phyloP scores from a whole-genome alignment of 768 basidiomycete genomes.

The Pulveroboletus ravenelii region DNA sequence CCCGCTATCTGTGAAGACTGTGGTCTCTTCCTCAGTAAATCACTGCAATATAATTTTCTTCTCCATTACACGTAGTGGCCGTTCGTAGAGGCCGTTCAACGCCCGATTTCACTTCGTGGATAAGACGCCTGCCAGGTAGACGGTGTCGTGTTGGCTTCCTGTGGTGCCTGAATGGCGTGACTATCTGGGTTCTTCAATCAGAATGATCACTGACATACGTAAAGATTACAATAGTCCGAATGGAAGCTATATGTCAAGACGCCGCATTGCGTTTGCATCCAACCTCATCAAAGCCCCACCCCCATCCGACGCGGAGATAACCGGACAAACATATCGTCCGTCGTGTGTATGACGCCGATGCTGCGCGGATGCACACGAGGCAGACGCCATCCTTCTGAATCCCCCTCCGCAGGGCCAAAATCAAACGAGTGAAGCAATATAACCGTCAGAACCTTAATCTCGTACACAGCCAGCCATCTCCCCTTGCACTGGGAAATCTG shows the following conservation, averaged over 20 bases:
- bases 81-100: too few species aligned
- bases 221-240: not conserved
- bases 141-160: too few species aligned
- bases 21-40: too few species aligned
- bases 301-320: constrained; percentile 3
- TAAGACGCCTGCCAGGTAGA: too few species aligned
- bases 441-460: constrained; percentile 16
- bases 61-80: too few species aligned
- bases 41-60: too few species aligned
- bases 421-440: constrained; percentile 18
- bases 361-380: constrained; percentile 12
- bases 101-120: too few species aligned
- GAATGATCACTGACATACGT: not conserved
- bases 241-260: too few species aligned
- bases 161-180: too few species aligned
- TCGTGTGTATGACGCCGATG: constrained; percentile 14
- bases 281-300: not conserved
- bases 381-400: not conserved
- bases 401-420: not conserved
- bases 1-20: too few species aligned
- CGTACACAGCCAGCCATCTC: constrained; percentile 22
- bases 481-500: constrained; percentile 17
- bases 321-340: constrained; percentile 13
- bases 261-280: not conserved
- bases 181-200: too few species aligned